Conservation (phyloP, 225 moss, liverwort and hornwort species). For the Straminergon stramineum region DNA sequence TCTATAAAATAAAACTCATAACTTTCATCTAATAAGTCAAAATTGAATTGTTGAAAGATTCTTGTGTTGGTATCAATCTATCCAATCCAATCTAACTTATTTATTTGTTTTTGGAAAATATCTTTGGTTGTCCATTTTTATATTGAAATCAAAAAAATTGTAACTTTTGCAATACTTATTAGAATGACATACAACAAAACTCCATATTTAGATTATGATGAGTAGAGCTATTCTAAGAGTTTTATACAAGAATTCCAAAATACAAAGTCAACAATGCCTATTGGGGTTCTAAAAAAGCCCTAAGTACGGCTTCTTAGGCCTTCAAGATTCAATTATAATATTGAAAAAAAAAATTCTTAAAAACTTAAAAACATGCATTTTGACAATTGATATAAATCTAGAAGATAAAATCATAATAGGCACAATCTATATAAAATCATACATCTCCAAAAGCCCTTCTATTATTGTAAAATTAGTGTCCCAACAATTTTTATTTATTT, state of each 20-base stretch:
- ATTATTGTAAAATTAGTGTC: background rate
- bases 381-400: background rate
- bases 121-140: fast-evolving
- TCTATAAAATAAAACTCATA: background rate
- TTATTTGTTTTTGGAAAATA: no score
- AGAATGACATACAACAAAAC: background rate
- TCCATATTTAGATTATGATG: background rate
- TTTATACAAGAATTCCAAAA: background rate
- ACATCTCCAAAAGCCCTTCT: background rate
- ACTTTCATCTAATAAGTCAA: background rate
- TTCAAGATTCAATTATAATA: background rate
- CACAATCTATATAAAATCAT: background rate
- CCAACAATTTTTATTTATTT: background rate
- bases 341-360: background rate
- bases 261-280: background rate
- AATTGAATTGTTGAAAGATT: background rate
- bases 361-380: background rate
- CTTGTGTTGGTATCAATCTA: background rate
- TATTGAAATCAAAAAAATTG: background rate
- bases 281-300: fast-evolving
- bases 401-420: background rate
- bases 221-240: background rate
- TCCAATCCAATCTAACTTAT: background rate
- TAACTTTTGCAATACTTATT: background rate
- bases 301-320: background rate